These are phyloP conservation scores for Boletus insuetus DNA, from an alignment of 768 basidiomycete species.

Conservation along the genomic window DNA sequence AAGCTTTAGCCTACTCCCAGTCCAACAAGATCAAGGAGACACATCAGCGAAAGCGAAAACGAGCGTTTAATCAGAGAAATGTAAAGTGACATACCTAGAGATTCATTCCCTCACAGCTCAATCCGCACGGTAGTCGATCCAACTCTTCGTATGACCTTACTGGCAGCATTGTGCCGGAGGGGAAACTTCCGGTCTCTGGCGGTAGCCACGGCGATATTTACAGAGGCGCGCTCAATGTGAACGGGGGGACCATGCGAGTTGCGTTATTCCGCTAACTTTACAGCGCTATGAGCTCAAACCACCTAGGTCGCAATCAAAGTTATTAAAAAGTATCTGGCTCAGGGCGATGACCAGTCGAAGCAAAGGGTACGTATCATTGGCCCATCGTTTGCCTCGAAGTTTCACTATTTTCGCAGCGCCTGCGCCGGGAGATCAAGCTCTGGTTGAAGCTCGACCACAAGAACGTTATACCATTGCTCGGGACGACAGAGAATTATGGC, in stretches of 20 bases:
- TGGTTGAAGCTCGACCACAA: conserved; percentile 31
- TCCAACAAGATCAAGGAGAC: not conserved
- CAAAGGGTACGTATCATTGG: conserved; percentile 5
- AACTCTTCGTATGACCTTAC: conserved; percentile 13
- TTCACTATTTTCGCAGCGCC: conserved; percentile 10
- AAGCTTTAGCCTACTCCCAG: conserved; percentile 3
- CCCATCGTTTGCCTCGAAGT: not conserved
- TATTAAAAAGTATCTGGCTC: conserved; percentile 19
- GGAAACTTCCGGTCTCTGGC: conserved; percentile 11
- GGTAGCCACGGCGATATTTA: conserved; percentile 24
- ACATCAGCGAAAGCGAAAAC: not conserved
- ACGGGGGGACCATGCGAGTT: conserved; percentile 11
- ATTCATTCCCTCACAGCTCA: not conserved
- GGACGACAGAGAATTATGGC: conserved; percentile 28
- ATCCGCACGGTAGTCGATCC: conserved; percentile 8
- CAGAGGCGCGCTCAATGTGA: conserved; percentile 13
- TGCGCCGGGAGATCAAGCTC: conserved; percentile 29
- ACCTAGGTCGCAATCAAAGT: conserved; percentile 26
- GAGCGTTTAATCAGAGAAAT: conserved; percentile 7
- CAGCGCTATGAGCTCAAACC: not conserved
- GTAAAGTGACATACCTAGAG: not conserved
- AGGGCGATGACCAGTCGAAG: conserved; percentile 14
- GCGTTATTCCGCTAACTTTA: not conserved
- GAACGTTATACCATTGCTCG: conserved; percentile 32
- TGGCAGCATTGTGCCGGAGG: conserved; percentile 7